phyloP scores from a whole-genome alignment of 495 filamentous ascomycete species.

The Aspergillus campestris region DNA sequence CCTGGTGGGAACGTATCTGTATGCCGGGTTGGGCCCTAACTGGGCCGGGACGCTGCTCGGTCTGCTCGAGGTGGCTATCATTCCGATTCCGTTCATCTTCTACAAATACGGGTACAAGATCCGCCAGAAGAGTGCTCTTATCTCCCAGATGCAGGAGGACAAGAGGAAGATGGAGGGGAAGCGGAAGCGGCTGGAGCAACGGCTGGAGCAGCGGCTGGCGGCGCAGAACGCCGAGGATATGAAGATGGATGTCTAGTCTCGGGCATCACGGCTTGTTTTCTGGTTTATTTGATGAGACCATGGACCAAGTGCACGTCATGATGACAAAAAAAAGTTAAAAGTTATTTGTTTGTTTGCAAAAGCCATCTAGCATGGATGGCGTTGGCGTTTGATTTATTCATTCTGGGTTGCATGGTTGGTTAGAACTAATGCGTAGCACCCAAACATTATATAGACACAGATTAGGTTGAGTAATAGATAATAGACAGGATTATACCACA shows the following conservation, averaged over 20 bases:
- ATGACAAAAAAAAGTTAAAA: too few relatives aligned
- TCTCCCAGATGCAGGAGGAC: constrained; percentile 17
- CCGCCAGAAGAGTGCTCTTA: constrained; percentile 13
- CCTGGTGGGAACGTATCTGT: constrained; percentile 66
- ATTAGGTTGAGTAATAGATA: too few relatives aligned
- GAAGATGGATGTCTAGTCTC: constrained; percentile 9
- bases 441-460: too few relatives aligned
- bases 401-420: too few relatives aligned
- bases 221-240: constrained; percentile 3
- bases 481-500: too few relatives aligned
- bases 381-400: too few relatives aligned
- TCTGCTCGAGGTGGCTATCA: constrained; percentile 15
- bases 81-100: constrained; percentile 17
- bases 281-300: too few relatives aligned
- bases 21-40: constrained; percentile 53
- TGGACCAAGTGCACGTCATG: too few relatives aligned
- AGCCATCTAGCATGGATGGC: too few relatives aligned
- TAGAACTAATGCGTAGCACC: too few relatives aligned
- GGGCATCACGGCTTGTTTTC: too few relatives aligned
- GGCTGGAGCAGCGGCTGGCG: constrained; percentile 2
- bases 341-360: too few relatives aligned
- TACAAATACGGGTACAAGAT: constrained; percentile 19
- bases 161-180: constrained; percentile 15
- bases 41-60: constrained; percentile 60
- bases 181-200: constrained; percentile 10